Conservation (phyloP, 805 yeast genomes). For the Candida sonorensis region DNA sequence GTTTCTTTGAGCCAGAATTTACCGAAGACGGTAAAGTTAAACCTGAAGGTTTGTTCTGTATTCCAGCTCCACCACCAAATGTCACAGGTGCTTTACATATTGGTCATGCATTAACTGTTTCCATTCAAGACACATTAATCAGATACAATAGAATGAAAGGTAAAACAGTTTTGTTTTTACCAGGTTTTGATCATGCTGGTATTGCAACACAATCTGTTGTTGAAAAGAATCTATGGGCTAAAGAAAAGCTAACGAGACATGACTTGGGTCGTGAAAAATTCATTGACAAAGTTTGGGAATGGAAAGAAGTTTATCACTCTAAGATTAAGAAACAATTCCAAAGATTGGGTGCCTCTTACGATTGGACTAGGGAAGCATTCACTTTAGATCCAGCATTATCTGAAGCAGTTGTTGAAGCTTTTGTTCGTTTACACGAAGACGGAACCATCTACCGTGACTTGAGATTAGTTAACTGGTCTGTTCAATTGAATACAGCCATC, state of each 20-base stretch:
- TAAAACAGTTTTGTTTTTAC: slow-evolving; percentile 83
- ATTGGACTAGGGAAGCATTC: slow-evolving; percentile 93
- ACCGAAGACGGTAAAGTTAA: slow-evolving; percentile 65
- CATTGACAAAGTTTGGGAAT: slow-evolving; percentile 87
- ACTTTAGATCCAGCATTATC: slow-evolving; percentile 77
- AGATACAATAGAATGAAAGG: slow-evolving; percentile 97
- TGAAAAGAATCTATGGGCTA: slow-evolving; percentile 90
- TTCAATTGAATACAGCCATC: slow-evolving; percentile 86
- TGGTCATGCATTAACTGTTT: slow-evolving; percentile 94
- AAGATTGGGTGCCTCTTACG: slow-evolving; percentile 93
- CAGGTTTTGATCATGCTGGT: slow-evolving; percentile 99
- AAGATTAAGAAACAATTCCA: slow-evolving; percentile 80
- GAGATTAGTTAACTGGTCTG: slow-evolving; percentile 95
- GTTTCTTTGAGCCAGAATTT: slow-evolving; percentile 83
- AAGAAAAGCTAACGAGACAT: slow-evolving; percentile 84
- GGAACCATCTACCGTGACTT: slow-evolving; percentile 92
- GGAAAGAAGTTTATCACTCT: slow-evolving; percentile 91
- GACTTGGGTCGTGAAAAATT: slow-evolving; percentile 92
- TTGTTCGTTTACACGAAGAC: slow-evolving; percentile 86
- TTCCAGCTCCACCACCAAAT: slow-evolving; percentile 99
- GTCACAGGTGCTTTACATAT: slow-evolving; percentile 98
- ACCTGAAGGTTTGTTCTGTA: slow-evolving; percentile 79
- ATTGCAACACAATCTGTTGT: slow-evolving; percentile 98
- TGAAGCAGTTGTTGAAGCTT: slow-evolving; percentile 83
- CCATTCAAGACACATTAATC: slow-evolving; percentile 89